These are phyloP conservation scores for Ambrosia hybrid DNA, from an alignment of 140 eudicot species.

Conservation along the genomic window DNA sequence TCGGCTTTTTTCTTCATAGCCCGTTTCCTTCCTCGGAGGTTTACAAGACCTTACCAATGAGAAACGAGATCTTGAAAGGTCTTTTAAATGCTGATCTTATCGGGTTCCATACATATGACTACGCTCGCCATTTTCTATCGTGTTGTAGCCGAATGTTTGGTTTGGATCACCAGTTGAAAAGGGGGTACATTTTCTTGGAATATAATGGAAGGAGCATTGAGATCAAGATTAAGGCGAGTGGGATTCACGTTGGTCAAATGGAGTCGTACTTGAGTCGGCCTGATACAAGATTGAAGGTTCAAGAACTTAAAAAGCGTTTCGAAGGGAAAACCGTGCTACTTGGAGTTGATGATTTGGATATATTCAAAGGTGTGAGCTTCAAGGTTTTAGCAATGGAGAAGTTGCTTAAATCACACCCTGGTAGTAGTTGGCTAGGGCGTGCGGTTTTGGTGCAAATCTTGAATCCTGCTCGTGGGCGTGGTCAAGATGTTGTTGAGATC, in stretches of 20 bases:
- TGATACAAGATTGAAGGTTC: constrained; percentile 29
- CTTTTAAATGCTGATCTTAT: constrained; percentile 35
- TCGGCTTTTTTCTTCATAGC: constrained; percentile 41
- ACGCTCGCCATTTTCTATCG: constrained; percentile 32
- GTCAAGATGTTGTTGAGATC: constrained; percentile 4
- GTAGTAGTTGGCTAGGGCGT: constrained; percentile 13
- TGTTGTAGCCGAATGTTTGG: constrained; percentile 33
- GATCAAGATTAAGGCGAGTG: constrained; percentile 40
- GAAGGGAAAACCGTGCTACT: constrained; percentile 26
- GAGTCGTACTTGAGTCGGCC: constrained; percentile 27
- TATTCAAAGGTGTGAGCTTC: constrained; percentile 36
- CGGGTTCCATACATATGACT: constrained; percentile 40
- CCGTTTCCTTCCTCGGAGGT: constrained; percentile 37
- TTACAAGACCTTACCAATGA: constrained; percentile 26
- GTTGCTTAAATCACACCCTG: constrained; percentile 34
- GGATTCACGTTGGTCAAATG: constrained; percentile 33
- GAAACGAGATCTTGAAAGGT: constrained; percentile 36
- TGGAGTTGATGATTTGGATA: constrained; percentile 39
- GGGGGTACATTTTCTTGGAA: constrained; percentile 40
- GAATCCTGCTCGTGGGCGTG: constrained; percentile 18
- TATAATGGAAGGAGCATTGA: constrained; percentile 45
- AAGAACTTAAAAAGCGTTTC: constrained; percentile 19
- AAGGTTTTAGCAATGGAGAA: constrained; percentile 44
- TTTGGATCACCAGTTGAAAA: constrained; percentile 22
- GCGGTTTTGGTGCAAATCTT: constrained; percentile 36